Evolutionary conservation across 2,329 filamentous ascomycete species (phyloP).

Genomic region (Hymenoscyphus linearis): DNA sequence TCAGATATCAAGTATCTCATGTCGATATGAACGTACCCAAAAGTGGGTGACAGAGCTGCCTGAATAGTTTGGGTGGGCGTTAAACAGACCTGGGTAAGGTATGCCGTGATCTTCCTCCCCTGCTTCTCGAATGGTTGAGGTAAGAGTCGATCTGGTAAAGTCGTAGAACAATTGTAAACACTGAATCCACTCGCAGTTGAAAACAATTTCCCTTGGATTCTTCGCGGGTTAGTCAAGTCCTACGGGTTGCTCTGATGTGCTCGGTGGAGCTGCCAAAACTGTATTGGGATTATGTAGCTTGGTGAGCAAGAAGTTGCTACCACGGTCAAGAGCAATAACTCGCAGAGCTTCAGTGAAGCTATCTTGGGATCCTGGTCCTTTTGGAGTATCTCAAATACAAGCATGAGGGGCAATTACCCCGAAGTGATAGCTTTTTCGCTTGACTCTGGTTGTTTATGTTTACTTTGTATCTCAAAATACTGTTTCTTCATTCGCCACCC

Average conservation of each 20-base stretch:
- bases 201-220: too few species aligned
- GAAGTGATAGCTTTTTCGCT: not conserved
- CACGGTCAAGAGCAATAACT: slow-evolving; percentile 29
- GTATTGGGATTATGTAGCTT: slow-evolving; percentile 33
- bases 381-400: too few species aligned
- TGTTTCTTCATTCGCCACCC: not conserved
- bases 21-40: too few species aligned
- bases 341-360: slow-evolving; percentile 30
- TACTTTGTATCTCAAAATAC: not conserved
- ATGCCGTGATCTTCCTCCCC: slow-evolving; percentile 76
- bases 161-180: too few species aligned
- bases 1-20: too few species aligned
- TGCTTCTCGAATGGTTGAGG: slow-evolving; percentile 67
- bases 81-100: slow-evolving; percentile 78
- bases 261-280: slow-evolving; percentile 22
- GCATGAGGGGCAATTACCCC: too few species aligned
- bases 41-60: too few species aligned
- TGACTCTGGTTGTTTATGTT: not conserved
- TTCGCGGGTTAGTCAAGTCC: too few species aligned
- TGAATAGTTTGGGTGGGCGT: slow-evolving; percentile 39
- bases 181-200: too few species aligned
- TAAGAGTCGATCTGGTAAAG: slow-evolving; percentile 71
- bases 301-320: slow-evolving; percentile 29
- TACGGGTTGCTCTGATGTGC: slow-evolving; percentile 61
- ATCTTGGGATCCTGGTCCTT: slow-evolving; percentile 28